phyloP scores from a whole-genome alignment of 805 yeast genomes.

The Candida sphagnicola region DNA sequence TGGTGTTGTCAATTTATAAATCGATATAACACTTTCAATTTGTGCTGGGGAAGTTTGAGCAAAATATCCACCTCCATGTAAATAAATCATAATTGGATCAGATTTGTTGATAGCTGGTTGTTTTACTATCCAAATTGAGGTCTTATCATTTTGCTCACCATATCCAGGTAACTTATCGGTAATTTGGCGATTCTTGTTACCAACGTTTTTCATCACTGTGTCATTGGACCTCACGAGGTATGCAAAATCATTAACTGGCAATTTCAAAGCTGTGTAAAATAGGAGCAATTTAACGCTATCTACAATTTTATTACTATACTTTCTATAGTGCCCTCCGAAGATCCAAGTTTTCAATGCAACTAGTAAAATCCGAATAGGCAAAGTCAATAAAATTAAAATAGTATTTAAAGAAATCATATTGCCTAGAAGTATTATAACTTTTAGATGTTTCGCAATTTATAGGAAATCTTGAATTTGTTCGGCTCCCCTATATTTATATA shows the following conservation, averaged over 20 bases:
- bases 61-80: slow-evolving; percentile 40
- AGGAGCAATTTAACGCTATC: slow-evolving; percentile 12
- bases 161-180: slow-evolving; percentile 20
- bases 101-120: slow-evolving; percentile 17
- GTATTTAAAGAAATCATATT: slow-evolving; percentile 7
- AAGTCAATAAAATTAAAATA: slow-evolving; percentile 5
- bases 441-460: too few relatives aligned
- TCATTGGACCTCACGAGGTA: slow-evolving; percentile 8
- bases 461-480: too few relatives aligned
- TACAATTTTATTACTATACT: slow-evolving; percentile 9
- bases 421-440: too few relatives aligned
- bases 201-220: slow-evolving; percentile 10
- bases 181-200: slow-evolving; percentile 1
- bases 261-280: slow-evolving; percentile 11
- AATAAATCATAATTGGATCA: slow-evolving; percentile 31
- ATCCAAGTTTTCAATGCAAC: slow-evolving; percentile 10
- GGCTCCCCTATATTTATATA: too few relatives aligned
- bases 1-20: slow-evolving; percentile 24
- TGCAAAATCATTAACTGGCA: slow-evolving; percentile 12
- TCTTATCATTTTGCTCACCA: slow-evolving; percentile 27
- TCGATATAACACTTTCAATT: slow-evolving; percentile 23
- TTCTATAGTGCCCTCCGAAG: slow-evolving; percentile 14
- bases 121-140: slow-evolving; percentile 32
- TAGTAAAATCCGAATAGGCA: slow-evolving; percentile 14
- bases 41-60: slow-evolving; percentile 29